A percentile compares a stretch with the other conserved stretches of the same genome.
Evolutionary conservation across 108 stramenopile species (phyloP).

Genomic region (Asterionellopsis glacialis): DNA sequence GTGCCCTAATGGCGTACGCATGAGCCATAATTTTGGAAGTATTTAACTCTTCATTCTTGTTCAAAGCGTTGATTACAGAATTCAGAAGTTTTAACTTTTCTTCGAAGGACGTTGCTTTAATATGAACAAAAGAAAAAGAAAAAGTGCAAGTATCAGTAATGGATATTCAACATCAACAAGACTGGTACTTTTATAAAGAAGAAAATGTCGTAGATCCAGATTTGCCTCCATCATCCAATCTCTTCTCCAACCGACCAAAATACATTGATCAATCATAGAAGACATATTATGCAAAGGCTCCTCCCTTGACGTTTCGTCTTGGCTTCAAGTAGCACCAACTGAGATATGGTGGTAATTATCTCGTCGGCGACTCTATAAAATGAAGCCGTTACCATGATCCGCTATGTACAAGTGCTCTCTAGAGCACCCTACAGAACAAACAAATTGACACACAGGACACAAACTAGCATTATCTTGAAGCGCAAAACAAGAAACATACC

Average conservation of each 20-base stretch:
- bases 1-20: constrained; percentile 21
- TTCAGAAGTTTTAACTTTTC: constrained; percentile 15
- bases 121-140: constrained; percentile 2
- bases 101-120: background rate
- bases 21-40: constrained; percentile 22
- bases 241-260: constrained; percentile 1
- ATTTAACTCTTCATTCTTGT: background rate
- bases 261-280: background rate
- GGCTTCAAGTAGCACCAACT: constrained; percentile 25
- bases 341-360: constrained; percentile 19
- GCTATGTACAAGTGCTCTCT: background rate
- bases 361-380: constrained; percentile 33
- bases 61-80: constrained; percentile 25
- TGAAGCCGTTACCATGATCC: constrained; percentile 12
- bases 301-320: constrained; percentile 30
- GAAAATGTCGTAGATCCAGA: constrained; percentile 37
- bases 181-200: background rate
- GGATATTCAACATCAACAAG: background rate
- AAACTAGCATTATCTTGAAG: no score
- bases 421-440: background rate
- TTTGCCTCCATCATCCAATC: constrained; percentile 8
- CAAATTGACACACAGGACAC: no score
- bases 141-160: background rate
- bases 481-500: no score
- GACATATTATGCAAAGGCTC: constrained; percentile 9